Base-by-base conservation (phyloP, 1,139 yeast genomes). In the Kodamaea derodonti region DNA sequence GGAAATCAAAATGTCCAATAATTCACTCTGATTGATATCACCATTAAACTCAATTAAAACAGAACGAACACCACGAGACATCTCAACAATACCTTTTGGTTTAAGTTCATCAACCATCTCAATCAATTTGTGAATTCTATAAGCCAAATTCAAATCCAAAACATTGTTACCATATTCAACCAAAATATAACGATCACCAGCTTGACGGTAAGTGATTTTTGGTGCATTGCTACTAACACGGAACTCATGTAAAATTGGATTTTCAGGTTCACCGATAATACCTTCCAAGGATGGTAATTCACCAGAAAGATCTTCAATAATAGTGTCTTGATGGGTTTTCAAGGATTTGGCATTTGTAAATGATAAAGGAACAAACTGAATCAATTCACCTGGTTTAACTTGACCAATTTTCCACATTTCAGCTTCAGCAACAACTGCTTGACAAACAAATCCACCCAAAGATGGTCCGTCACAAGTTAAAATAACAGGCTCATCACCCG, bases 331-430 rank as follows among this genome's bases (percentile, higher is more conserved):
- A 3, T 65, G 58, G 23, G 52, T 50, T 60, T 79, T 83, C 56
- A 88, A 66, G 13, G 57, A 54, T 49, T 83, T 70, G 5, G 97
- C 97, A 38, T 73, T 64, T 25, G 75, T 78, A 51, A 76, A 83
- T 9, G 78, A 54, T 32, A 92, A 70, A 30, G 97, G 96, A 35
- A 80, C 78, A 66, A 92, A 92, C 49, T 76, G 76, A 45, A 92
- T 79, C 40, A 60, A 51, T 52, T 90, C 97, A 53, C 97, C 97
- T 5, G 97, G 97, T 59, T 85, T 88, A 33, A 85, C 90, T 65
- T 92, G 97, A 35, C 98, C 98, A 56, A 92, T 84, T 66, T 92
- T 92, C 97, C 97, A 92, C 84, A 92, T 79, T 65, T 92, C 98
- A 23, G 95, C 87, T 56, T 88, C 95, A 18, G 87, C 85, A 42